phyloP scores from a whole-genome alignment of 768 basidiomycete species.

The Termitomyces sp. region DNA sequence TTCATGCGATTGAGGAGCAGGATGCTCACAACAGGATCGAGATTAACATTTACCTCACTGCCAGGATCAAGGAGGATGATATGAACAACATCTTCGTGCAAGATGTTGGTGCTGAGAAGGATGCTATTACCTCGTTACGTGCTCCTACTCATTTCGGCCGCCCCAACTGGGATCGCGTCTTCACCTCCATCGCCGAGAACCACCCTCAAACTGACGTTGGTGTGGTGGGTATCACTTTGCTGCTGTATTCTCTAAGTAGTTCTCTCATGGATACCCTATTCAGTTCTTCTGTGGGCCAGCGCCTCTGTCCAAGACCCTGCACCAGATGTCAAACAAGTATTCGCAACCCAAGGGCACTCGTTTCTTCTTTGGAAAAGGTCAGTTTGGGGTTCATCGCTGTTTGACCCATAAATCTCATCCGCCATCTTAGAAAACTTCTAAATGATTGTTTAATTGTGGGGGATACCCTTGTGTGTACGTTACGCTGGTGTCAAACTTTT shows the following conservation, averaged over 20 bases:
- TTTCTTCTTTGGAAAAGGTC: slow-evolving; percentile 91
- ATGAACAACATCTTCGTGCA: slow-evolving; percentile 91
- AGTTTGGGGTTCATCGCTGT: neutral
- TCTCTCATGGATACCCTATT: neutral
- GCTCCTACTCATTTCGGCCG: slow-evolving; percentile 92
- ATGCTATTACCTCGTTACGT: slow-evolving; percentile 83
- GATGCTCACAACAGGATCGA: slow-evolving; percentile 83
- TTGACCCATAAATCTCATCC: neutral
- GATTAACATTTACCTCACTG: slow-evolving; percentile 92
- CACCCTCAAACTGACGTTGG: slow-evolving; percentile 89
- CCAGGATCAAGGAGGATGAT: slow-evolving; percentile 87
- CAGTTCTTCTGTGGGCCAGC: slow-evolving; percentile 87
- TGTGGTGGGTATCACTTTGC: slow-evolving; percentile 48
- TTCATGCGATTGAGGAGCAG: slow-evolving; percentile 91
- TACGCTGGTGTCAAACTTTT: neutral
- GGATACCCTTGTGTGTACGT: neutral
- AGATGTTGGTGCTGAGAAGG: slow-evolving; percentile 90
- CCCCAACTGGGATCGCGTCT: slow-evolving; percentile 81
- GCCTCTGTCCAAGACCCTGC: slow-evolving; percentile 63
- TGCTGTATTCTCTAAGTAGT: neutral
- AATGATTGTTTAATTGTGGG: neutral
- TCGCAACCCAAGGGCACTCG: slow-evolving; percentile 71
- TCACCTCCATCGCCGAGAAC: slow-evolving; percentile 68
- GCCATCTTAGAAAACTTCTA: slow-evolving; percentile 29
- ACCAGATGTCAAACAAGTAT: slow-evolving; percentile 81